Evolutionary conservation across 177 flowering plant genomes (phyloP).

Genomic region (Vitis hybrid): DNA sequence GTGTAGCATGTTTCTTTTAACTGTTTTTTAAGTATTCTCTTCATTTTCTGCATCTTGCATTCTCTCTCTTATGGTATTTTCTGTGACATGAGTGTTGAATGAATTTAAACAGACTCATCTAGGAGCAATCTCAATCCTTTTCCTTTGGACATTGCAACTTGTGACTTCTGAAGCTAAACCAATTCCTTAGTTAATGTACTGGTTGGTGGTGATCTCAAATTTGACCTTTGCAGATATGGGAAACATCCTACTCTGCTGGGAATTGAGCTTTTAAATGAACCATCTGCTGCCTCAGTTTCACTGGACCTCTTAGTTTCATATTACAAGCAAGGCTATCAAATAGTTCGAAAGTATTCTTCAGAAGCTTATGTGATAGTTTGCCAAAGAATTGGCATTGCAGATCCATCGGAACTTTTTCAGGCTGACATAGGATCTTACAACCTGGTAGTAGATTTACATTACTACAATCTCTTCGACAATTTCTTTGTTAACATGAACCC

Average conservation of each 20-base stretch:
- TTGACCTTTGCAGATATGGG: constrained; percentile 57
- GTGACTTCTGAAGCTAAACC: too few relatives aligned
- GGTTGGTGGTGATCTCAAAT: not conserved
- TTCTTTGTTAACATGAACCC: constrained; percentile 59
- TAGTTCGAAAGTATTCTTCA: constrained; percentile 68
- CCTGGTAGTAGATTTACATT: constrained; percentile 85
- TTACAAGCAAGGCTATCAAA: constrained; percentile 73
- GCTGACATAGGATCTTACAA: constrained; percentile 65
- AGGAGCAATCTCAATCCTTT: too few relatives aligned
- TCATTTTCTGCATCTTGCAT: too few relatives aligned
- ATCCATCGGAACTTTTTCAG: constrained; percentile 76
- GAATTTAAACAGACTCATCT: too few relatives aligned
- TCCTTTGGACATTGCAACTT: too few relatives aligned
- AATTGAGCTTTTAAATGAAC: constrained; percentile 86
- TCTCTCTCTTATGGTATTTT: too few relatives aligned
- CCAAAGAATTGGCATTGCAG: constrained; percentile 86
- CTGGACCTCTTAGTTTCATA: constrained; percentile 59
- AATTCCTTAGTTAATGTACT: too few relatives aligned
- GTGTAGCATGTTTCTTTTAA: too few relatives aligned
- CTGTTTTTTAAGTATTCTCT: too few relatives aligned
- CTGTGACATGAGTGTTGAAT: too few relatives aligned
- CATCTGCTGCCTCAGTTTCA: constrained; percentile 66
- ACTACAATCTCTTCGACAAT: constrained; percentile 76
- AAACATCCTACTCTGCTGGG: constrained; percentile 76
- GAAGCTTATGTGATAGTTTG: constrained; percentile 76